Conservation (phyloP, 2,329 filamentous ascomycete species). For the Raffaelea albimanens region DNA sequence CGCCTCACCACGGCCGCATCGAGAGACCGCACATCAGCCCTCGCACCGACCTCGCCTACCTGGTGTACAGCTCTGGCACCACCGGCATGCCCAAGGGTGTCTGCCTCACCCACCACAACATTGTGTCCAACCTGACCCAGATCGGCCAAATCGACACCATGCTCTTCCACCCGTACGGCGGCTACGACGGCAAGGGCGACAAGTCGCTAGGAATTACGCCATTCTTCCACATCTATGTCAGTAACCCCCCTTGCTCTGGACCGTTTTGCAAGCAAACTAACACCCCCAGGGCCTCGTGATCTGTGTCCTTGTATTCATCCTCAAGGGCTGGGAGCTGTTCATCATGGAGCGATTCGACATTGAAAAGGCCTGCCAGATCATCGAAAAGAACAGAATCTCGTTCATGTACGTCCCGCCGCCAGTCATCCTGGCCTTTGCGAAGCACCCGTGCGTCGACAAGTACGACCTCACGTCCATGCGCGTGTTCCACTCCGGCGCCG, state of each 20-base stretch:
- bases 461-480: constrained; percentile 73
- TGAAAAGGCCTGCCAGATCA: constrained; percentile 63
- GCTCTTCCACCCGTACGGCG: constrained; percentile 48
- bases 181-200: constrained; percentile 55
- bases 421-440: constrained; percentile 69
- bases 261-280: not conserved
- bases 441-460: constrained; percentile 66
- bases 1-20: constrained; percentile 19
- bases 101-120: constrained; percentile 73
- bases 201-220: constrained; percentile 70
- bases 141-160: constrained; percentile 40
- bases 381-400: constrained; percentile 67
- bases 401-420: constrained; percentile 79
- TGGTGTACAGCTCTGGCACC: constrained; percentile 85
- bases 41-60: constrained; percentile 65
- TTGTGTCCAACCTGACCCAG: constrained; percentile 65
- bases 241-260: constrained; percentile 15
- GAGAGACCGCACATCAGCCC: constrained; percentile 49
- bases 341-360: constrained; percentile 77
- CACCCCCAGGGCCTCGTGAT: constrained; percentile 57
- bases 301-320: constrained; percentile 59
- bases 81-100: constrained; percentile 90
- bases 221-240: constrained; percentile 85
- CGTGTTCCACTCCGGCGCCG: constrained; percentile 81
- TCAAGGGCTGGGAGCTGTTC: constrained; percentile 55